Conservation (phyloP, 2,329 filamentous ascomycete species). For the Pseudogymnoascus sp. region DNA sequence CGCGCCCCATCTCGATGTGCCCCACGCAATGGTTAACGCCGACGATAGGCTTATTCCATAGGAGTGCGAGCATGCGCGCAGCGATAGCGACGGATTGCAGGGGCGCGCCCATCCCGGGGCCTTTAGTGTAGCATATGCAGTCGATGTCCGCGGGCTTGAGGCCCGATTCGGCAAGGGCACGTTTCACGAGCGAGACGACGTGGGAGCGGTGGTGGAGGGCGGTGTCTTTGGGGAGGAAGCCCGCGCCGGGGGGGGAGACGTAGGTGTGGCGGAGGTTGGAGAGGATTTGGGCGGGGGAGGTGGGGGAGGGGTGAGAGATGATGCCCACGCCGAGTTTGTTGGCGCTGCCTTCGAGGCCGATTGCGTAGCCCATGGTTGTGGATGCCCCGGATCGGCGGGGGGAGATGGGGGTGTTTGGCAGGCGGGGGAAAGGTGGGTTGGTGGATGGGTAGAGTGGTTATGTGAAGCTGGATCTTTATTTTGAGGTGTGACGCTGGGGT, state of each 20-base stretch:
- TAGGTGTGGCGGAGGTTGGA: slow-evolving; percentile 95
- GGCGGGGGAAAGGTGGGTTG: neutral
- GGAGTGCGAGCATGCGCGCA: slow-evolving; percentile 68
- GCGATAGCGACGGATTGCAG: slow-evolving; percentile 79
- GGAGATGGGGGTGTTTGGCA: neutral
- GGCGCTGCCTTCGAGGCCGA: slow-evolving; percentile 84
- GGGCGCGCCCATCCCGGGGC: slow-evolving; percentile 93
- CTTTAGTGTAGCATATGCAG: slow-evolving; percentile 92
- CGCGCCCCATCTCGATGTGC: slow-evolving; percentile 96
- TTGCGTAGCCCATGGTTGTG: slow-evolving; percentile 31
- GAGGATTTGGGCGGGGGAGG: slow-evolving; percentile 57
- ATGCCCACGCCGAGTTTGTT: slow-evolving; percentile 96
- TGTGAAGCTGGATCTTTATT: neutral
- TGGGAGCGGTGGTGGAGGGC: slow-evolving; percentile 82
- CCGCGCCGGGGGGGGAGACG: slow-evolving; percentile 80
- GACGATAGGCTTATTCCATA: slow-evolving; percentile 85
- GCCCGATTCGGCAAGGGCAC: slow-evolving; percentile 64
- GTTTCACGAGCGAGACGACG: slow-evolving; percentile 74
- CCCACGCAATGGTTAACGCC: slow-evolving; percentile 98
- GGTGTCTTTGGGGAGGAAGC: slow-evolving; percentile 94
- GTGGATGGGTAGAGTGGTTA: neutral
- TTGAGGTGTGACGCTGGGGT: neutral
- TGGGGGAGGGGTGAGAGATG: slow-evolving; percentile 62
- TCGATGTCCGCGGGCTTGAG: slow-evolving; percentile 60
- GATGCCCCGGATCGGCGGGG: neutral